Percentiles rank a stretch among this genome's conserved stretches.
These are phyloP conservation scores for Scedosporium boydii DNA, from an alignment of 2,329 filamentous ascomycete species.

Conservation along the genomic window DNA sequence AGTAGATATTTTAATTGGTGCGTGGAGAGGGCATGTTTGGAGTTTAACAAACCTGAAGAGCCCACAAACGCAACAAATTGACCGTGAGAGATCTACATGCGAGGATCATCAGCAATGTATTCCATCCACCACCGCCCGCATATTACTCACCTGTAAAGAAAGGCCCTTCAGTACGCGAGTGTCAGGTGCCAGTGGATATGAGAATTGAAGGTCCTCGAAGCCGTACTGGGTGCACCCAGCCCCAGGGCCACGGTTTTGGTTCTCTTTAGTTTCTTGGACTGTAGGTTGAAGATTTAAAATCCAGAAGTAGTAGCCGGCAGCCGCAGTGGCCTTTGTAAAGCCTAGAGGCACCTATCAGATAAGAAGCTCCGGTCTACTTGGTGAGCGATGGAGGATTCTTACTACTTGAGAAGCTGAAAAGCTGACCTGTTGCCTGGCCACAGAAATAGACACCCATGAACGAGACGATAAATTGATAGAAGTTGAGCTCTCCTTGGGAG, in stretches of 20 bases:
- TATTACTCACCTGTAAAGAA: slow-evolving; percentile 18
- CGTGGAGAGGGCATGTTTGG: no score
- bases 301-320: slow-evolving; percentile 39
- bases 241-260: slow-evolving; percentile 17
- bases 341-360: slow-evolving; percentile 13
- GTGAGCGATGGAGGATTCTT: slow-evolving; percentile 7
- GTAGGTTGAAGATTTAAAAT: slow-evolving; percentile 19
- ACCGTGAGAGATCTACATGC: slow-evolving; percentile 27
- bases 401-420: slow-evolving; percentile 25
- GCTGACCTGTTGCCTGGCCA: slow-evolving; percentile 14
- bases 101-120: neutral
- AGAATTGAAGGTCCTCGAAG: slow-evolving; percentile 43
- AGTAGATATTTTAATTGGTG: no score
- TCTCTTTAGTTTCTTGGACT: slow-evolving; percentile 5
- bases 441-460: slow-evolving; percentile 28
- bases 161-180: slow-evolving; percentile 27
- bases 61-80: slow-evolving; percentile 47
- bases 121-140: neutral
- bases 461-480: slow-evolving; percentile 30
- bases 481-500: slow-evolving; percentile 22
- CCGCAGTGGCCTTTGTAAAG: slow-evolving; percentile 37
- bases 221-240: slow-evolving; percentile 31
- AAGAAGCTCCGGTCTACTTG: neutral
- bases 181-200: slow-evolving; percentile 38
- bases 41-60: slow-evolving; percentile 34